Evolutionary conservation across 495 filamentous ascomycete genomes (phyloP).

Genomic region (Penicillium alfredii): DNA sequence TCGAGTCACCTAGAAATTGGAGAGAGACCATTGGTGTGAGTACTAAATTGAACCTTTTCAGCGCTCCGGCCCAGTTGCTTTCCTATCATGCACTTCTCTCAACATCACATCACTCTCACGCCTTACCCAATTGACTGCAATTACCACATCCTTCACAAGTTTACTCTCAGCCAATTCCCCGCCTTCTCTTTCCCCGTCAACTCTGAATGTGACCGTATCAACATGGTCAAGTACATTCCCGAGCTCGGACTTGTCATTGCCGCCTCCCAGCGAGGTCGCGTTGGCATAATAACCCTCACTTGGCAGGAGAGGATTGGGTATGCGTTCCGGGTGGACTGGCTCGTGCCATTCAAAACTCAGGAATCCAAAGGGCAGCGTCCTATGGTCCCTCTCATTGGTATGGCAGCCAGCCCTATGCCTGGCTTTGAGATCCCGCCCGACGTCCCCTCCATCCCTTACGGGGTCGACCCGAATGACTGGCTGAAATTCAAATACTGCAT

Average conservation of each 20-base stretch:
- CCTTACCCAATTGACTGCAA: slow-evolving; percentile 37
- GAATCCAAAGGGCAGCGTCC: slow-evolving; percentile 40
- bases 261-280: slow-evolving; percentile 68
- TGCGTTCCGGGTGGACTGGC: slow-evolving; percentile 50
- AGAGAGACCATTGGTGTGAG: too few species aligned
- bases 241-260: slow-evolving; percentile 72
- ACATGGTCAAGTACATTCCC: slow-evolving; percentile 69
- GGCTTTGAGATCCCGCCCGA: slow-evolving; percentile 45
- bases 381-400: slow-evolving; percentile 45
- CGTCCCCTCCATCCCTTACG: slow-evolving; percentile 31
- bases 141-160: slow-evolving; percentile 42
- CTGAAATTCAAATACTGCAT: slow-evolving; percentile 31
- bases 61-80: slow-evolving; percentile 23
- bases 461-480: slow-evolving; percentile 18
- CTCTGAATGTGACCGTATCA: slow-evolving; percentile 57
- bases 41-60: background rate
- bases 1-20: background rate
- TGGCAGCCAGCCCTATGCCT: slow-evolving; percentile 56
- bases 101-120: slow-evolving; percentile 53
- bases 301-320: slow-evolving; percentile 30
- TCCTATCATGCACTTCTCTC: slow-evolving; percentile 54
- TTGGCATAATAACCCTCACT: slow-evolving; percentile 68
- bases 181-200: slow-evolving; percentile 34
- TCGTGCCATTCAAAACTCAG: slow-evolving; percentile 48
- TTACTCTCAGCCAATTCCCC: slow-evolving; percentile 41